Base-by-base conservation (phyloP, 192 early-diverging fungal genomes). In the Dissophora globulifera region DNA sequence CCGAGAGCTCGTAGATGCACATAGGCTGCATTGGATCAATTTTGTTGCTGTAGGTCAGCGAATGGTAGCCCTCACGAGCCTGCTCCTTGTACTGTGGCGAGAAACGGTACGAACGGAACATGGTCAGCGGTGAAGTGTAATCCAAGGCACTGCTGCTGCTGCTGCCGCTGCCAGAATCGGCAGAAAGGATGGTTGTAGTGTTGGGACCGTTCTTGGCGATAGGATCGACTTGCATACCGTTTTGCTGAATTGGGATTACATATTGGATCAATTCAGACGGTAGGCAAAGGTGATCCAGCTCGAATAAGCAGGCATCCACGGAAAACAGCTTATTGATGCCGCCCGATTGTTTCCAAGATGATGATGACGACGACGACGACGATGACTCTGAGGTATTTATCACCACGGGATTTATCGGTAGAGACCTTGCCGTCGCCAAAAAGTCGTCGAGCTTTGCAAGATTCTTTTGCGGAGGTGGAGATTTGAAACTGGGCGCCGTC, bases 71-170 rank as follows among this genome's bases (percentile, higher is more conserved):
- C 7, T 41, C 58, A 2, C 13, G 22, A 7, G 56, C 58, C 2
- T 32, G 23, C 0, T 50, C 46, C 50, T 46, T 33, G 42, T 29
- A 76, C 8, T 25, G 26, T 4, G 53, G 41, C 2, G 62, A 67
- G 47, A 76, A 76, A 8, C 72, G 72, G 33, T 47, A 67, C 0
- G 72, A 76, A 6, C 64, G 63, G 38, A 76, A 76, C 58, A 76
- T 66, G 30, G 33, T 35, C 13, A 67, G 15, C 6, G 72, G 72
- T 3, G 72, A 76, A 25, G 25, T 30, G 22, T 76, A 76, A 4
- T 55, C 63, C 2, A 48, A 42, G 2, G 46, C 41, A 35, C 15
- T 26, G 1, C 11, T 25, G 19, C 31, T 38, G n/a, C n/a, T n/a
- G n/a, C n/a, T n/a, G n/a, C n/a, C n/a, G n/a, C n/a, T n/a, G n/a